Conservation (phyloP, 2,329 filamentous ascomycete species). For the Bipolaris sorokiniana region DNA sequence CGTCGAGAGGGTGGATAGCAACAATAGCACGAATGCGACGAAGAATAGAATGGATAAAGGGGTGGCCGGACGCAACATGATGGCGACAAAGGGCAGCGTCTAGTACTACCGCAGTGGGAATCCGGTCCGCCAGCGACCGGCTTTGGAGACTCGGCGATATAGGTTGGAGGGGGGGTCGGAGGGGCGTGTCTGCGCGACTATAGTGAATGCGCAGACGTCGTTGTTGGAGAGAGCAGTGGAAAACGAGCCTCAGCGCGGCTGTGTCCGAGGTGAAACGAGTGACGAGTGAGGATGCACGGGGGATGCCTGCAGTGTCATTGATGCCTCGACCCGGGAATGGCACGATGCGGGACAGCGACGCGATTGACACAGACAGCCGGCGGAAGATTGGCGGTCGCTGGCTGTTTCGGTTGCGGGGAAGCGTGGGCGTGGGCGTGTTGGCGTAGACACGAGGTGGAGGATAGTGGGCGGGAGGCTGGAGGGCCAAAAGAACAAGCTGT, state of each 20-base stretch:
- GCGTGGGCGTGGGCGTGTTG: conserved; percentile 11
- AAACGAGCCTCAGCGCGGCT: conserved; percentile 34
- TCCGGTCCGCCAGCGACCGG: conserved; percentile 41
- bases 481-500: conserved; percentile 17
- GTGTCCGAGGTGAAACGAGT: conserved; percentile 37
- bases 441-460: background rate
- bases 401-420: conserved; percentile 22
- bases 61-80: conserved; percentile 89
- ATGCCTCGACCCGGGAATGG: conserved; percentile 20
- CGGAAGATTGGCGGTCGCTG: conserved; percentile 14
- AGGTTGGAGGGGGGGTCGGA: conserved; percentile 21
- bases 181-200: conserved; percentile 16
- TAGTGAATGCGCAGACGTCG: conserved; percentile 8
- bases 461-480: conserved; percentile 10
- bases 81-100: conserved; percentile 47
- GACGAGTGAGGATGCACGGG: conserved; percentile 34
- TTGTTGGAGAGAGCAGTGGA: conserved; percentile 21
- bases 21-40: conserved; percentile 80
- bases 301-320: conserved; percentile 40
- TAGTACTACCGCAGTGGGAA: conserved; percentile 20
- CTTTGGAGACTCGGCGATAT: conserved; percentile 29
- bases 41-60: conserved; percentile 86
- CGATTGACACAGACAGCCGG: conserved; percentile 18
- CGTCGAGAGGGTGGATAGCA: conserved; percentile 88
- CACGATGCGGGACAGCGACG: conserved; percentile 9